Conservation (phyloP, 257 asterid genomes). For the Salvia splendens region DNA sequence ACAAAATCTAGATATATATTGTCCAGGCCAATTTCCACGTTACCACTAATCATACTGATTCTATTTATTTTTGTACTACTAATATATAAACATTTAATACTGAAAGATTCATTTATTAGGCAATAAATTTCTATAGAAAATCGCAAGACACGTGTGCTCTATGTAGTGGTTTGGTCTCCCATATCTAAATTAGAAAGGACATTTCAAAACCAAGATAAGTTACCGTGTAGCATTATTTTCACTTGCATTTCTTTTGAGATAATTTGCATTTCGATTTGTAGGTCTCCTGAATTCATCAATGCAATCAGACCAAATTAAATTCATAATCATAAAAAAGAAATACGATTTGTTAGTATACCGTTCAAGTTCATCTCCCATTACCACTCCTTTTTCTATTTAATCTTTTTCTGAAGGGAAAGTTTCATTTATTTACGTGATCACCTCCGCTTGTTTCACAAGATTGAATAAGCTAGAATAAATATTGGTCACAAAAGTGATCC, state of each 20-base stretch:
- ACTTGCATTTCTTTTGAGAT: background rate
- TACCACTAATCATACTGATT: constrained; percentile 20
- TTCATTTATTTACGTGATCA: too few relatives aligned
- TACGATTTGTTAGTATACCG: too few relatives aligned
- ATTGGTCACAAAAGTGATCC: too few relatives aligned
- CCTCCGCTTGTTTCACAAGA: too few relatives aligned
- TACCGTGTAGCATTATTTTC: background rate
- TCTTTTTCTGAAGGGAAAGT: too few relatives aligned
- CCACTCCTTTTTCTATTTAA: too few relatives aligned
- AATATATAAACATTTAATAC: background rate
- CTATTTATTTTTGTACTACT: background rate
- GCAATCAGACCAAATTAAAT: background rate
- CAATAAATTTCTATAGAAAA: background rate
- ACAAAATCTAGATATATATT: constrained; percentile 22
- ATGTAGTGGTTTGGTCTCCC: background rate
- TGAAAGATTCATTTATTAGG: constrained; percentile 24
- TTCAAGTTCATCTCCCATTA: too few relatives aligned
- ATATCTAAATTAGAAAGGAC: background rate
- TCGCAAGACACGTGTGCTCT: constrained; percentile 21
- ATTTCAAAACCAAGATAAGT: background rate
- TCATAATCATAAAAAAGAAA: too few relatives aligned
- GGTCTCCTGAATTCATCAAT: background rate
- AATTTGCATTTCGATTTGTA: background rate
- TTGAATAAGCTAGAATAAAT: too few relatives aligned
- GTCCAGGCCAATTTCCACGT: constrained; percentile 12